Percentiles rank a stretch among this genome's conserved stretches.
Conservation (phyloP, 2,329 filamentous ascomycete genomes). For the Cladophialophora chaetospira region DNA sequence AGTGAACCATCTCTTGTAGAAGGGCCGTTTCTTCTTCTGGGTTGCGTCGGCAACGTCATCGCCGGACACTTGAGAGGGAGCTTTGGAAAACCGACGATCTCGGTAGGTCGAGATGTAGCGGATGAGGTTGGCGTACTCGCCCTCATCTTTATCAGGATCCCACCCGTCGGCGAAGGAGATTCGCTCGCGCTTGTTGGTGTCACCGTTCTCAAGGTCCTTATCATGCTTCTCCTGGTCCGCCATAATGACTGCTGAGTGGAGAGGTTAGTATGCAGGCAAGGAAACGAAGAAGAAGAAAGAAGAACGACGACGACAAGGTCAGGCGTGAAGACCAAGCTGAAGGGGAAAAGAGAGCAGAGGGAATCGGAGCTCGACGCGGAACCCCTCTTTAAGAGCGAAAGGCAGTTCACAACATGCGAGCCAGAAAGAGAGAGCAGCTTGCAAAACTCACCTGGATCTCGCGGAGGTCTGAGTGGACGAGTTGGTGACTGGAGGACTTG, state of each 20-base stretch:
- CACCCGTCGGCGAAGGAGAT: slow-evolving; percentile 36
- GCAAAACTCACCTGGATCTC: slow-evolving; percentile 30
- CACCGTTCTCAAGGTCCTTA: slow-evolving; percentile 36
- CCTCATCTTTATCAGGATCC: slow-evolving; percentile 41
- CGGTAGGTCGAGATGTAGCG: slow-evolving; percentile 69
- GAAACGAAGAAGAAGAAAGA: slow-evolving; percentile 31
- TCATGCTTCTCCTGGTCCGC: slow-evolving; percentile 36
- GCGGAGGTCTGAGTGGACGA: slow-evolving; percentile 16
- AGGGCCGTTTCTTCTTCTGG: slow-evolving; percentile 55
- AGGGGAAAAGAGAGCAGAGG: slow-evolving; percentile 28
- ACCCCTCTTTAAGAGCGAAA: slow-evolving; percentile 36
- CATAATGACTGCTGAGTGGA: slow-evolving; percentile 35
- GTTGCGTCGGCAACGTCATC: slow-evolving; percentile 46
- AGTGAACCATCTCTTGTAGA: slow-evolving; percentile 59
- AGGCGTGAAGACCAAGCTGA: slow-evolving; percentile 34
- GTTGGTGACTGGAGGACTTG: slow-evolving; percentile 30
- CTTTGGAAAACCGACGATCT: slow-evolving; percentile 56
- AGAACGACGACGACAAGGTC: slow-evolving; percentile 33
- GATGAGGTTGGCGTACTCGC: slow-evolving; percentile 67
- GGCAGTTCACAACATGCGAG: slow-evolving; percentile 32
- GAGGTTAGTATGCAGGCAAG: slow-evolving; percentile 32
- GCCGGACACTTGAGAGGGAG: slow-evolving; percentile 43
- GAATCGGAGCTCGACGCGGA: slow-evolving; percentile 27
- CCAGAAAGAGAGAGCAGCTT: slow-evolving; percentile 27
- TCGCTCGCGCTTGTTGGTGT: slow-evolving; percentile 35